Evolutionary conservation across 768 basidiomycete genomes (phyloP).

Genomic region (Mrakia blollopis): DNA sequence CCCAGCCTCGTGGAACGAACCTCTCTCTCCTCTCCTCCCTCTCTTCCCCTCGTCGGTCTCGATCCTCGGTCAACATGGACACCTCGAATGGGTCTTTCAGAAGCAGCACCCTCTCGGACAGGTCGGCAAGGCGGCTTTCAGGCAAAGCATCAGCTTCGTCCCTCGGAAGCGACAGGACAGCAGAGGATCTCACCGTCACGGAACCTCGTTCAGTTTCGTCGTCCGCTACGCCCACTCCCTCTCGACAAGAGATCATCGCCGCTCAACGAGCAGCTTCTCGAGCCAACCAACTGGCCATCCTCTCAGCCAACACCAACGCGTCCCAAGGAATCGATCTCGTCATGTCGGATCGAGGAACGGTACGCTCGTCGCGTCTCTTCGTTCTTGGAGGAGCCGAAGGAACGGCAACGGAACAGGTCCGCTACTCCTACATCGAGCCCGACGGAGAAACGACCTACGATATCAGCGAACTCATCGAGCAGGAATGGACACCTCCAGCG

Average conservation of each 20-base stretch:
- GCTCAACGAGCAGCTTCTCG: slow-evolving; percentile 81
- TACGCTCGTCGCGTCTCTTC: slow-evolving; percentile 76
- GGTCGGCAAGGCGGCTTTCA: background rate
- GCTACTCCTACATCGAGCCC: slow-evolving; percentile 88
- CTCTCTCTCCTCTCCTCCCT: slow-evolving; percentile 8
- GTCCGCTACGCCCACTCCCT: slow-evolving; percentile 38
- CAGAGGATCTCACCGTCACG: slow-evolving; percentile 15
- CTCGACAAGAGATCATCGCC: slow-evolving; percentile 84
- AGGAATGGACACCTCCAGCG: slow-evolving; percentile 56
- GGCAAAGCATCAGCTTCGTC: background rate
- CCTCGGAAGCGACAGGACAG: slow-evolving; percentile 11
- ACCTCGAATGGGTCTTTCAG: background rate
- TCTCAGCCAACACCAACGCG: slow-evolving; percentile 77
- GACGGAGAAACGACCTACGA: slow-evolving; percentile 81
- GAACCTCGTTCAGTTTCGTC: background rate
- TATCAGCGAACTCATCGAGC: slow-evolving; percentile 86
- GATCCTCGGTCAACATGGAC: slow-evolving; percentile 15
- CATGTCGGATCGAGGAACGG: slow-evolving; percentile 73
- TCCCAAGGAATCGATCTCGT: slow-evolving; percentile 83
- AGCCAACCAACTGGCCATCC: slow-evolving; percentile 77
- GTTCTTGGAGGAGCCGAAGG: slow-evolving; percentile 11
- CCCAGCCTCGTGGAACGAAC: slow-evolving; percentile 39
- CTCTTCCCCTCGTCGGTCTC: slow-evolving; percentile 17
- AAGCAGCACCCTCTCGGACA: slow-evolving; percentile 2
- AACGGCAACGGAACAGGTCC: slow-evolving; percentile 55